These are phyloP conservation scores for Climacium dendroides DNA, from an alignment of 225 moss, liverwort and hornwort species.

Conservation along the genomic window DNA sequence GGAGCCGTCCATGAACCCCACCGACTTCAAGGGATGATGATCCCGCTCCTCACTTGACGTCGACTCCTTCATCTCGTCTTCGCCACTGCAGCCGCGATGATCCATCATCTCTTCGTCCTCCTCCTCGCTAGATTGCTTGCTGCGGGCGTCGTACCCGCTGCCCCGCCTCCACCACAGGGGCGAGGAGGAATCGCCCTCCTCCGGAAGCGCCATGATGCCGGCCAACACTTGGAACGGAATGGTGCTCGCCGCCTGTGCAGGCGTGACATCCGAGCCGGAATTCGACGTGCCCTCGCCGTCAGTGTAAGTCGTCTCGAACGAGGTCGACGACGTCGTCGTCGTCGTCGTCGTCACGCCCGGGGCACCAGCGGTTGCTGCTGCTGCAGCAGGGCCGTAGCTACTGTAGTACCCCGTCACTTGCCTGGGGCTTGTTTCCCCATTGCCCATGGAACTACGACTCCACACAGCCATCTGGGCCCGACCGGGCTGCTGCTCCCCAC, in stretches of 20 bases:
- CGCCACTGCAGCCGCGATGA: conserved; percentile 16
- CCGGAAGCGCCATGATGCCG: not conserved
- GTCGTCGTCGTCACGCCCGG: not conserved
- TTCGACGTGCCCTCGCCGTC: conserved; percentile 39
- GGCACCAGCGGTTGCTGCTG: not conserved
- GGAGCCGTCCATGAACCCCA: conserved; percentile 34
- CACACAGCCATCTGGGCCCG: not conserved
- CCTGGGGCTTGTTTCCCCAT: not conserved
- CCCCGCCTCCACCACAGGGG: conserved; percentile 18
- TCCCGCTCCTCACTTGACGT: conserved; percentile 53
- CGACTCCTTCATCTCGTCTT: conserved; percentile 77
- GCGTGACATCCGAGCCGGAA: conserved; percentile 28
- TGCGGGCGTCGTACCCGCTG: not conserved
- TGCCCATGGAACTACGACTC: not conserved
- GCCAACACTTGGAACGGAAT: conserved; percentile 38
- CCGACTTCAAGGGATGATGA: conserved; percentile 21
- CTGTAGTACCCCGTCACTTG: not conserved
- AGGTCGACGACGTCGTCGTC: not conserved
- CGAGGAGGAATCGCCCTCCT: not conserved
- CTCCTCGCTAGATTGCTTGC: conserved; percentile 22
- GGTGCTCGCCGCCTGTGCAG: not conserved
- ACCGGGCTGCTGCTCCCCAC: not conserved
- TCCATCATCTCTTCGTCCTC: conserved; percentile 19
- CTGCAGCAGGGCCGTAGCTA: not conserved
- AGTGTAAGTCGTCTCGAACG: conserved; percentile 11